phyloP scores from a whole-genome alignment of 2,329 filamentous ascomycete species.

The Penicillium sclerotigenum region DNA sequence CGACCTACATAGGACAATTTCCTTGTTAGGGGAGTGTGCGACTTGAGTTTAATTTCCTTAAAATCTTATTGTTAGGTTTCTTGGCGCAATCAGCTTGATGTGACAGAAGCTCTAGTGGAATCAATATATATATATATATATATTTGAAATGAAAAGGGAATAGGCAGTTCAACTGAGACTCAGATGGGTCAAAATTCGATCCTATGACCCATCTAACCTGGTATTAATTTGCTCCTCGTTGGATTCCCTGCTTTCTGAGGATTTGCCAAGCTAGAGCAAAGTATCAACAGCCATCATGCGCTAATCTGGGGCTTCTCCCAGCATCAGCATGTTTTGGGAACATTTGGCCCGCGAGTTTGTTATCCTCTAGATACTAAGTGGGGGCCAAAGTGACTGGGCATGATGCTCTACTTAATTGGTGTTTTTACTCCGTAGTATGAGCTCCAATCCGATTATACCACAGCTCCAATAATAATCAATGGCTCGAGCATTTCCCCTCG shows the following conservation, averaged over 20 bases:
- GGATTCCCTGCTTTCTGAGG: background rate
- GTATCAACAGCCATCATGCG: background rate
- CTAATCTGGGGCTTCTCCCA: background rate
- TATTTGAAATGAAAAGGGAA: background rate
- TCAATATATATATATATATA: background rate
- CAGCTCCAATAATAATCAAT: slow-evolving; percentile 2
- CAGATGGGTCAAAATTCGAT: background rate
- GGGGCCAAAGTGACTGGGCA: background rate
- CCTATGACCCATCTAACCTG: background rate
- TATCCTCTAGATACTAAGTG: background rate
- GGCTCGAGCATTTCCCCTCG: background rate
- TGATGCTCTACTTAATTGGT: background rate
- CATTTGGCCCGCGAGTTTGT: background rate
- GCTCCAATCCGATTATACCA: background rate
- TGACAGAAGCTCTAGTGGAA: background rate
- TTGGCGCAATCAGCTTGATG: background rate
- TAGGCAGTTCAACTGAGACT: background rate
- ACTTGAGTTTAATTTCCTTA: background rate
- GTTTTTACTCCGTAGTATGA: background rate
- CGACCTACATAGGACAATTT: background rate
- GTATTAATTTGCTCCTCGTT: background rate
- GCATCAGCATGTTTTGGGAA: background rate
- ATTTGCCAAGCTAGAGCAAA: background rate
- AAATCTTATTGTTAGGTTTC: background rate
- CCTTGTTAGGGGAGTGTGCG: background rate